Evolutionary conservation across 2,329 filamentous ascomycete species (phyloP).

Genomic region (Aspergillus puulaauensis): DNA sequence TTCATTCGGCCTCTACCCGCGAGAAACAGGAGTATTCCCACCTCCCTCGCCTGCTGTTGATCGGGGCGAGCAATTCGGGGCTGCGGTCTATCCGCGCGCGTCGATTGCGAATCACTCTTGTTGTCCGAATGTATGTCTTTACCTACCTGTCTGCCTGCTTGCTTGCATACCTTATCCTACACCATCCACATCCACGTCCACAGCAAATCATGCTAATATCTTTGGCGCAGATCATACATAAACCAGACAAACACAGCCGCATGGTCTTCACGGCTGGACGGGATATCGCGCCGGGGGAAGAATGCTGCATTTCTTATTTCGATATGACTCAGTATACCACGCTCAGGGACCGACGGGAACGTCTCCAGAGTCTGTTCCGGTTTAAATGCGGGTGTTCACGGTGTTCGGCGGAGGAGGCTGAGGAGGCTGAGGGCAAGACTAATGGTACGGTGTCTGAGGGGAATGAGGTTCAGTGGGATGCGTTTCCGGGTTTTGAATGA

Average conservation of each 20-base stretch:
- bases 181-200: conserved; percentile 20
- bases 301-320: conserved; percentile 37
- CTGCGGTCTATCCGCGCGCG: conserved; percentile 20
- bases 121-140: conserved; percentile 18
- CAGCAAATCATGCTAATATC: too few species aligned
- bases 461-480: conserved; percentile 14
- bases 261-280: conserved; percentile 32
- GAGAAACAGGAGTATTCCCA: conserved; percentile 1
- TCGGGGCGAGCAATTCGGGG: conserved; percentile 20
- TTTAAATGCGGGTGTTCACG: conserved; percentile 29
- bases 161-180: conserved; percentile 6
- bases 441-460: not conserved
- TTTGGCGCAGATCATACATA: not conserved
- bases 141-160: not conserved
- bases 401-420: conserved; percentile 24
- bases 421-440: not conserved
- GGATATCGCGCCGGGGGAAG: conserved; percentile 29
- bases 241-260: conserved; percentile 27
- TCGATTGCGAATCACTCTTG: conserved; percentile 24
- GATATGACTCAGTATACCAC: conserved; percentile 24
- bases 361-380: conserved; percentile 27
- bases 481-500: conserved; percentile 14
- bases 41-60: conserved; percentile 1
- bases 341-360: conserved; percentile 22
- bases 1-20: conserved; percentile 11